Base-by-base conservation (phyloP, 306 rosid species). In the Medicago ruthenica region DNA sequence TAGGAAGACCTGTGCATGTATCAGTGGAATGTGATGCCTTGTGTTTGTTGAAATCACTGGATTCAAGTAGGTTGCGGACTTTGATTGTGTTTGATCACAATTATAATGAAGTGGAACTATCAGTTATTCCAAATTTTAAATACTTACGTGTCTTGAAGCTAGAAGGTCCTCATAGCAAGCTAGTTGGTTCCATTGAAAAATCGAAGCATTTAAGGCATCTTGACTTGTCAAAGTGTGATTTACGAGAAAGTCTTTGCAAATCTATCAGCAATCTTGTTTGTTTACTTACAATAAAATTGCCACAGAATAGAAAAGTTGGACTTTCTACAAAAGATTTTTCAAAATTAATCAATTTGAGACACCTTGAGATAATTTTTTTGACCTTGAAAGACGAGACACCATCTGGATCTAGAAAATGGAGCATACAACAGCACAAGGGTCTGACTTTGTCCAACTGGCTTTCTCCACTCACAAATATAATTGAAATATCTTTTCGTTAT, bases 191-290 rank as follows among this genome's bases (percentile, higher is more conserved):
- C 1, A 24, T 85, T 0, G 22, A 0, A 18, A 8, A 6, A 12
- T 8, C 22, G 3, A 22, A 45, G 4, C 73, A 45, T 45, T 67
- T 67, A 9, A 44, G 73, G 22, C 45, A 67, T 22, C 20, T 67
- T 44, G 0, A 8, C 39, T 22, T 67, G 7, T 0, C 0, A 0
- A 1, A 54, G 0, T 0, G 14, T 8, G 8, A 1, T 1, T 0
- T 1, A 9, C 1, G 4, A 3, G 4, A 6, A 44, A 41, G 41
- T 14, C 20, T 8, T 45, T 17, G 41, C 20, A 44, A 67, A 21
- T 45, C 4, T 17, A 67, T 13, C 7, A 0, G 41, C 8, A 44
- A 45, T 15, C 40, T 45, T 13, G 17, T 22, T 67, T 20, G 11
- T 3, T 24, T 67, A 4, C 73, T 45, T 21, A 44, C 72, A 6